phyloP scores from a whole-genome alignment of 176 grass and related monocot genomes.

The Cenchrus americanus region DNA sequence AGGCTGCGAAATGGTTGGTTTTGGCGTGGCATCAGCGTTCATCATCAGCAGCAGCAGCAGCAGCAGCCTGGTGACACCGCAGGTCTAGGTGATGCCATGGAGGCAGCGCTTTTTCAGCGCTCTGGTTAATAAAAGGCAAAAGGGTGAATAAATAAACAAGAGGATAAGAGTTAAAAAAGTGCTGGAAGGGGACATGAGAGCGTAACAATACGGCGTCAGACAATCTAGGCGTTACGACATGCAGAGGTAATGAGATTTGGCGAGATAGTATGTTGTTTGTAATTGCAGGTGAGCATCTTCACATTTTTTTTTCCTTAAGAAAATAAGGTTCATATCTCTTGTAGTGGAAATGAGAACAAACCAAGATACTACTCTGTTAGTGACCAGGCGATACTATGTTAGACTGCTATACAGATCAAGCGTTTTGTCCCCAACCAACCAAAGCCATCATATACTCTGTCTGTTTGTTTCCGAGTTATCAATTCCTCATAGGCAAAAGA shows the following conservation, averaged over 20 bases:
- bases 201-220: background rate
- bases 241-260: background rate
- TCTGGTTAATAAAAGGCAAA: constrained; percentile 1
- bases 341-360: too few relatives aligned
- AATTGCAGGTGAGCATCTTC: background rate
- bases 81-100: constrained; percentile 25
- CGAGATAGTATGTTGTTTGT: background rate
- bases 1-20: constrained; percentile 12
- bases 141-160: background rate
- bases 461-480: background rate
- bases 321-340: too few relatives aligned
- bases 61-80: background rate
- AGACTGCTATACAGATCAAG: too few relatives aligned
- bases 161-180: constrained; percentile 17
- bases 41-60: constrained; percentile 9
- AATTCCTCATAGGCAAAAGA: background rate
- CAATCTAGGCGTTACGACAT: background rate
- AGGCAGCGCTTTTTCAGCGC: constrained; percentile 20
- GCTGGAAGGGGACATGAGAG: background rate
- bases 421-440: background rate
- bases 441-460: too few relatives aligned
- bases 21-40: constrained; percentile 19
- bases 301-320: too few relatives aligned
- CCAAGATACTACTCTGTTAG: too few relatives aligned
- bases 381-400: too few relatives aligned